Evolutionary conservation across 768 basidiomycete species (phyloP), one percentile per base, ranked within the genome.

Genomic region (Fibroporia radiculosa): DNA sequence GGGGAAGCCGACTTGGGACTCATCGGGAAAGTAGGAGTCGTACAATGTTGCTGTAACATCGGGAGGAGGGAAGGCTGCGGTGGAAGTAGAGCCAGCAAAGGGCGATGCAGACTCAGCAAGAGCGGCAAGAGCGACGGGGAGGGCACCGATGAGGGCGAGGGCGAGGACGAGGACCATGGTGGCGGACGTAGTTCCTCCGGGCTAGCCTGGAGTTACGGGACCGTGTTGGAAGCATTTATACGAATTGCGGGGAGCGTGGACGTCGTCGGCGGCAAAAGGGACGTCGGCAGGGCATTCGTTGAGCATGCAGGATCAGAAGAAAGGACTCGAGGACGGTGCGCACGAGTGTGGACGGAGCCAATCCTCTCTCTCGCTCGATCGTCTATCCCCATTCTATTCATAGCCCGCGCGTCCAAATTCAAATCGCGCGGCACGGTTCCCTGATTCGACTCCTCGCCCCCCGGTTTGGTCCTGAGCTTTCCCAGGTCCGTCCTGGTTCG

Each of bases 81-180:
- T 65, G 5, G 61, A 52, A 0, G 71, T 69, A 1, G 68, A 59
- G 2, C 74, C 74, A 18, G 71, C 72, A 37, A 68, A 71, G 4
- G 62, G 48, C 8, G 73, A 72, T 4, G 65, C 65, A 28, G 36
- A 39, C 16, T 35, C 34, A 28, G 28, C 27, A 11, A 28, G 45
- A 13, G 37, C 36, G 18, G 45, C 36, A 31, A 19, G 5, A 6
- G 37, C 45, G 27, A 39, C 20, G 5, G 45, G 45, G 19, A 46
- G 27, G 26, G 33, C 26, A 23, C 45, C 25, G 27, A 46, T 36
- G 28, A 46, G 28, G 23, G 40, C 20, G 28, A 31, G 8, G 11
- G 45, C 37, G 16, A 20, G 4, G 28, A 42, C 28, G 28, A 42
- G 29, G 20, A n/a, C n/a, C n/a, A n/a, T n/a, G n/a, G n/a, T n/a